Percentiles rank a stretch among this genome's conserved stretches.
phyloP scores from a whole-genome alignment of 306 rosid genomes.

The Begonia masoniana region DNA sequence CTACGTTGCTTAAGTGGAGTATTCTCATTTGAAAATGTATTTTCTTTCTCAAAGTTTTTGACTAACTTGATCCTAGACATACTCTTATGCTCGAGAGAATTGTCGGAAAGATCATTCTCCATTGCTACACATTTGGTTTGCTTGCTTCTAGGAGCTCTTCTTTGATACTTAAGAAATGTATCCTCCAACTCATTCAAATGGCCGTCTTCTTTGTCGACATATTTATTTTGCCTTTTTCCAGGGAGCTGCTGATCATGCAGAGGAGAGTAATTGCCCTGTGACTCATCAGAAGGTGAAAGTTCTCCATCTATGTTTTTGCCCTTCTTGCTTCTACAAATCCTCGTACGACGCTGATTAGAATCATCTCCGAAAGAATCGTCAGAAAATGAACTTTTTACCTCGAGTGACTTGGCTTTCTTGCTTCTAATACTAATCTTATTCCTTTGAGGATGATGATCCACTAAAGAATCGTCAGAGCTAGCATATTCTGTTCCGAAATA shows the following conservation, averaged over 20 bases:
- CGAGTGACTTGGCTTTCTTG: constrained; percentile 11
- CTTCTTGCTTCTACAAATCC: constrained; percentile 21
- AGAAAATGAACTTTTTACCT: constrained; percentile 15
- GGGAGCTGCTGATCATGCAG: constrained; percentile 3
- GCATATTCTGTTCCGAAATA: background rate
- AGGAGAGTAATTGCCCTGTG: constrained; percentile 7
- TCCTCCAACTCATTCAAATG: constrained; percentile 15
- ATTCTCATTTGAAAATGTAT: constrained; percentile 25
- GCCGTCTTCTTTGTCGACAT: constrained; percentile 12
- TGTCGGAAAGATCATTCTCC: constrained; percentile 27
- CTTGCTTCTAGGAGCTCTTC: constrained; percentile 32
- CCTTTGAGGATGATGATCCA: constrained; percentile 13
- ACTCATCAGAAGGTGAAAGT: constrained; percentile 26
- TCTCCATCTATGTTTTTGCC: constrained; percentile 16
- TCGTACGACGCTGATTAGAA: constrained; percentile 13
- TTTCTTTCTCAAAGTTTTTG: constrained; percentile 11
- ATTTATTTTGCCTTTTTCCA: constrained; percentile 15
- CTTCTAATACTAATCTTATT: constrained; percentile 8
- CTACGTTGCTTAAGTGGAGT: constrained; percentile 23
- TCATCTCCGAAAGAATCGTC: constrained; percentile 20
- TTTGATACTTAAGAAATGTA: constrained; percentile 13
- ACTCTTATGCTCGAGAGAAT: constrained; percentile 15
- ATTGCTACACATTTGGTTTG: constrained; percentile 30
- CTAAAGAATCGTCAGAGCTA: constrained; percentile 26
- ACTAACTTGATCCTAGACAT: constrained; percentile 6